phyloP scores from a whole-genome alignment of 441 rosid species.

The Populus hybrid region DNA sequence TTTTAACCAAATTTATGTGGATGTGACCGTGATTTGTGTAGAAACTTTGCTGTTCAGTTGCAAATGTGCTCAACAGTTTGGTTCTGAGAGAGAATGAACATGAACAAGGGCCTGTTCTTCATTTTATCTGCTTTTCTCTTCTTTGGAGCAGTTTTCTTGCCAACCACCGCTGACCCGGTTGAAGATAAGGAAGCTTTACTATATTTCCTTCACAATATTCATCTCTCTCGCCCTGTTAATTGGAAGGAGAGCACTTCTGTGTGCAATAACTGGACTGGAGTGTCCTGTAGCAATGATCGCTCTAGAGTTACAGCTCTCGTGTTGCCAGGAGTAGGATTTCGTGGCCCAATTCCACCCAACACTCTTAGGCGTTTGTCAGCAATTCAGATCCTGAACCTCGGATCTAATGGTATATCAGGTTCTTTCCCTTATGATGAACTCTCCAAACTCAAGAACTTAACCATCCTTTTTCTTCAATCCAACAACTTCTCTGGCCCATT shows the following conservation, averaged over 20 bases:
- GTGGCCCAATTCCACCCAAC: slow-evolving; percentile 52
- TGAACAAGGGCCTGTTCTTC: slow-evolving; percentile 34
- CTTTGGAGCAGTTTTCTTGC: slow-evolving; percentile 33
- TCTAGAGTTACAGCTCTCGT: slow-evolving; percentile 57
- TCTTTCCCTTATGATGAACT: slow-evolving; percentile 62
- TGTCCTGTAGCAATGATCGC: slow-evolving; percentile 50
- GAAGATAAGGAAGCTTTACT: slow-evolving; percentile 69
- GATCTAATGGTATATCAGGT: slow-evolving; percentile 67
- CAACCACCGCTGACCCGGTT: slow-evolving; percentile 46
- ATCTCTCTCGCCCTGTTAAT: slow-evolving; percentile 41
- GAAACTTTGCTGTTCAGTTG: slow-evolving; percentile 10
- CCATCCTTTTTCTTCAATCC: slow-evolving; percentile 50
- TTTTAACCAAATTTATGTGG: slow-evolving; percentile 17
- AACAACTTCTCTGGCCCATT: slow-evolving; percentile 66
- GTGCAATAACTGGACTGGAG: slow-evolving; percentile 75
- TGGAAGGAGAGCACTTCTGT: slow-evolving; percentile 49
- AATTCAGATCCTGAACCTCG: slow-evolving; percentile 57
- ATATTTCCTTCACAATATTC: slow-evolving; percentile 47
- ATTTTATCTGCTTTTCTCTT: slow-evolving; percentile 32
- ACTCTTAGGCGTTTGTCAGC: slow-evolving; percentile 72
- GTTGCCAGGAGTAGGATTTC: slow-evolving; percentile 58
- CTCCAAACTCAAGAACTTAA: slow-evolving; percentile 48
- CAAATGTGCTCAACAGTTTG: slow-evolving; percentile 5
- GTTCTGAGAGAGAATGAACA: slow-evolving; percentile 17
- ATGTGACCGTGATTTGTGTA: slow-evolving; percentile 16